Evolutionary conservation across 2,329 filamentous ascomycete species (phyloP), one percentile per base, ranked within the genome.

Genomic region (Beauveria bassiana): DNA sequence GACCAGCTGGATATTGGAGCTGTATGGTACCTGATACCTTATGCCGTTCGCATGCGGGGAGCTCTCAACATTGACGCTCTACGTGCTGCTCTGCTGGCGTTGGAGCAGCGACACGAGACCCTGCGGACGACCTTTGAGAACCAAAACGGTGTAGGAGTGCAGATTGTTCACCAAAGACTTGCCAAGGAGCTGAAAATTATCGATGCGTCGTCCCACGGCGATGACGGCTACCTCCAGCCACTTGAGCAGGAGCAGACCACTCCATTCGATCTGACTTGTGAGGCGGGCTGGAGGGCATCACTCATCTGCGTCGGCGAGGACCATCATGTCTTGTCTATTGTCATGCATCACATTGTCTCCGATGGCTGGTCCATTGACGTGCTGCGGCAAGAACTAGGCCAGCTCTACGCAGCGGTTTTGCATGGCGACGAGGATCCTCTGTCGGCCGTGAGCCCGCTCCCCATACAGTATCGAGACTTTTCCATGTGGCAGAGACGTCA

Each of bases 291-390:
- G 68, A 64, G 68, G 43, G 65, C 64, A 1, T 45, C 62, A 0
- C 42, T 71, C 0, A 61, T 65, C 3, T 57, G 62, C 2, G 2
- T 70, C 0, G 63, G 53, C 1, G 54, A 65, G 0, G 34, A 65
- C 0, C 62, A 70, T 1, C 61, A 69, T 55, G 24, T 69, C 2
- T 56, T 71, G 0, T 69, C 67, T 0, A 68, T 71, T 8, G 64
- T 68, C 3, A 68, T 71, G 66, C 70, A 71, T 43, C 70, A 71
- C 18, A 70, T 69, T 22, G 63, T 71, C 5, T 68, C 68, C 0
- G 70, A 71, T 45, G 69, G 70, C 0, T 71, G 69, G 70, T 71
- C 70, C 2, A 55, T 70, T 3, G 68, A 70, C 16, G 62, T 69
- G 22, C 34, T 71, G 0, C 59, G 61, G 1, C 55, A 46, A 1